Percentiles rank a stretch among this genome's conserved stretches.
These are phyloP conservation scores for Blastocystis sp. DNA, from an alignment of 352 stramenopile genomes.

Conservation along the genomic window DNA sequence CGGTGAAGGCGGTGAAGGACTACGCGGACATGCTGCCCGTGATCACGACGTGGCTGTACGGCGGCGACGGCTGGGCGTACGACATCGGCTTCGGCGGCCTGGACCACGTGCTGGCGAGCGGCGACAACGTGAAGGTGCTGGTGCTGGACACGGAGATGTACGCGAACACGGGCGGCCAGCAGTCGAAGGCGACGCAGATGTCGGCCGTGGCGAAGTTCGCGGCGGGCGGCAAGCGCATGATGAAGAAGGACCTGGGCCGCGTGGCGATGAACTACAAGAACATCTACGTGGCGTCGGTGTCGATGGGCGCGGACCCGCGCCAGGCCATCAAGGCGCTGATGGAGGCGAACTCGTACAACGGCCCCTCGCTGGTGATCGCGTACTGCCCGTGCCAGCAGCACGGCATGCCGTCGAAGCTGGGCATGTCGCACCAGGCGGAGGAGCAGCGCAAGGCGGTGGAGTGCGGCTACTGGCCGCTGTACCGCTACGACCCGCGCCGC, in stretches of 20 bases:
- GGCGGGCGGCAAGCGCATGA: slow-evolving; percentile 34
- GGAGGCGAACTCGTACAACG: slow-evolving; percentile 34
- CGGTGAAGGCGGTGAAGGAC: slow-evolving; percentile 73
- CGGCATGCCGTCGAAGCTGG: slow-evolving; percentile 28
- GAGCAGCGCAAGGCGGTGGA: slow-evolving; percentile 15
- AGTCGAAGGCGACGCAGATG: slow-evolving; percentile 62
- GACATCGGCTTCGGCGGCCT: slow-evolving; percentile 76
- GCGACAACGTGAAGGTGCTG: slow-evolving; percentile 77
- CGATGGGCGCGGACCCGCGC: slow-evolving; percentile 23
- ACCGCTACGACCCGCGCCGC: slow-evolving; percentile 56
- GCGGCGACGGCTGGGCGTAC: slow-evolving; percentile 77
- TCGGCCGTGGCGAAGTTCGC: slow-evolving; percentile 51
- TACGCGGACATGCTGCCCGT: slow-evolving; percentile 76
- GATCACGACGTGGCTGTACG: slow-evolving; percentile 76
- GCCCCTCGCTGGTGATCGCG: slow-evolving; percentile 18
- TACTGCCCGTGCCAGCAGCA: slow-evolving; percentile 45
- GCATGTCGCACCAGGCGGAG: slow-evolving; percentile 39
- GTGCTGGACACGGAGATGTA: slow-evolving; percentile 78
- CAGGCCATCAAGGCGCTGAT: slow-evolving; percentile 33
- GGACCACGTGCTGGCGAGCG: slow-evolving; percentile 76
- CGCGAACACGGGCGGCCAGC: slow-evolving; percentile 71
- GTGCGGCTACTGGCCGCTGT: slow-evolving; percentile 60
- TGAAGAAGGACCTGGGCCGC: slow-evolving; percentile 38
- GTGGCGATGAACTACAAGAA: slow-evolving; percentile 65
- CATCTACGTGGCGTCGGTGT: slow-evolving; percentile 50